Base-by-base conservation (phyloP, 441 rosid species). In the Erodium moschatum region DNA sequence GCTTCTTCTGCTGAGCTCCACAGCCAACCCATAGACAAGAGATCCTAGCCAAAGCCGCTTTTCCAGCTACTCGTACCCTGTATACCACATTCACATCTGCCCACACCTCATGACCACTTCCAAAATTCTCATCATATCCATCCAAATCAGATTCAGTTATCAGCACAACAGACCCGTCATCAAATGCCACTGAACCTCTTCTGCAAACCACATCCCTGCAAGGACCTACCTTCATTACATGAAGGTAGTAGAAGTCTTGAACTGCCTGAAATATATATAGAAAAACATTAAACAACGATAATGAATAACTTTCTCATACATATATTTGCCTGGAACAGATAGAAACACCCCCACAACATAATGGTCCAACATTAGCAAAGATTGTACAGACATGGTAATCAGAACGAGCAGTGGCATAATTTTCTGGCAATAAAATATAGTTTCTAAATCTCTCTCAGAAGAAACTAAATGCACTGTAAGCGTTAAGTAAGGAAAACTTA, bases 1-100 rank as follows among this genome's bases (percentile, higher is more conserved):
- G 48, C 68, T 86, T 78, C 75, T 87, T 89, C 69, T 81, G 85
- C 35, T 85, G 76, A 38, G 85, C 80, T 56, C 75, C 83, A 65
- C 82, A 85, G 18, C 81, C 84, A 21, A 94, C 77, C 97, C 94
- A 94, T 61, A 88, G 58, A 76, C 91, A 94, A 2, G 98, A 94
- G 74, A 91, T 82, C 76, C 98, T 85, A 3, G 87, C 87, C 74
- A 89, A 35, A 24, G 96, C 93, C n/a, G 92, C 87, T 75, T 86
- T 81, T 19, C 97, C 90, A 44, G 88, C 93, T 48, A 85, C 88
- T 71, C 88, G 78, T 65, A 88, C 91, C 18, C 92, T 83, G 75
- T 83, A 91, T 24, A 85, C 89, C 73, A 87, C 86, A 64, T 86
- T 85, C 52, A 89, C 56, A 75, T 89, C 95, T 24, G 96, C 86